A percentile compares a stretch with the other conserved stretches of the same genome.
Conservation (phyloP, 768 basidiomycete genomes). For the Daedaleopsis nitida region DNA sequence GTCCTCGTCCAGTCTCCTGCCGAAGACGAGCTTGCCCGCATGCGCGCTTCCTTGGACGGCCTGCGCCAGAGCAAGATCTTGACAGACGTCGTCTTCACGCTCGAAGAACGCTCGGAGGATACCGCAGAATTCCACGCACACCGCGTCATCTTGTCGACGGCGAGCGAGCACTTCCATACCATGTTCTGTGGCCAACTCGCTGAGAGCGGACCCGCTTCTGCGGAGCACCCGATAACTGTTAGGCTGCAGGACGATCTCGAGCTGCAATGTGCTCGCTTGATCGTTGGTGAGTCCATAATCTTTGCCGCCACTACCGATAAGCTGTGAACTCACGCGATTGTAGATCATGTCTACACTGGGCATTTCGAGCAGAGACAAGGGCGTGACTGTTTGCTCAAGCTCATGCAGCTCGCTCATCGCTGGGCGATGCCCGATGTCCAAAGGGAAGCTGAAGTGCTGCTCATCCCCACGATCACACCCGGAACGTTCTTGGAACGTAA, state of each 20-base stretch:
- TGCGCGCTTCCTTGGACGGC: slow-evolving; percentile 34
- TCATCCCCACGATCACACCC: slow-evolving; percentile 31
- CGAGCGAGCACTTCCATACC: slow-evolving; percentile 35
- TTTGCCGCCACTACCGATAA: background rate
- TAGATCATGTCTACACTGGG: slow-evolving; percentile 39
- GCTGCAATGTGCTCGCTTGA: slow-evolving; percentile 23
- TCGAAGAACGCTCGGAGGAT: slow-evolving; percentile 11
- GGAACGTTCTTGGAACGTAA: slow-evolving; percentile 32
- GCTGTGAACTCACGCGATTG: background rate
- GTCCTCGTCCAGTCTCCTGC: slow-evolving; percentile 20
- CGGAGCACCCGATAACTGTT: slow-evolving; percentile 16
- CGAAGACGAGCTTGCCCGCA: slow-evolving; percentile 14
- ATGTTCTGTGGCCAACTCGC: slow-evolving; percentile 31
- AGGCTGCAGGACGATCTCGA: slow-evolving; percentile 16
- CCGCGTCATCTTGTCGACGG: slow-evolving; percentile 39
- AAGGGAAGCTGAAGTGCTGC: slow-evolving; percentile 31
- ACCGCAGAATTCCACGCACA: slow-evolving; percentile 38
- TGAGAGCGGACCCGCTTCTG: slow-evolving; percentile 21
- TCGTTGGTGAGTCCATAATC: slow-evolving; percentile 29
- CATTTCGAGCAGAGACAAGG: slow-evolving; percentile 12
- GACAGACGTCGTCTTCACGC: slow-evolving; percentile 41
- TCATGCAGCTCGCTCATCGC: slow-evolving; percentile 24
- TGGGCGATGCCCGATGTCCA: slow-evolving; percentile 24
- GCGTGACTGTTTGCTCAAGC: slow-evolving; percentile 27
- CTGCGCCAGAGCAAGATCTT: slow-evolving; percentile 36